Evolutionary conservation across 1,284 basidiomycete species (phyloP), one percentile per base, ranked within the genome.

Genomic region (Ceratobasidium sp.): DNA sequence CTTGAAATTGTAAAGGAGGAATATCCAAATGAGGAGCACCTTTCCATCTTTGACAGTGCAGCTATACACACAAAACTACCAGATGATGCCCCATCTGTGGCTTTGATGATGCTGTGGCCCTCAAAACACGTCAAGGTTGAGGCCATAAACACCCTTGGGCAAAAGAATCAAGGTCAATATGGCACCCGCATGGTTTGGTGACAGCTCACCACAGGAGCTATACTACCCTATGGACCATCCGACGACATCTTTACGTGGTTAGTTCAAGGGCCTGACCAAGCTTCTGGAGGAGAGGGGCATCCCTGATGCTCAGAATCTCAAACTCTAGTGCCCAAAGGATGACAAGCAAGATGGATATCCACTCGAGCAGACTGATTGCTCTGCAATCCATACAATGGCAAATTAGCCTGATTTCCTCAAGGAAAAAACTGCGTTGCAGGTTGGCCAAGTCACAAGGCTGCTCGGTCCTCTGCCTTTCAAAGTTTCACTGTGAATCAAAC

Each of bases 41-140:
- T 86, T 3, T 86, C 86, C 77, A 46, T 84, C 12, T 86, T 85
- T 81, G 84, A 87, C 63, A 87, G 87, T 81, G 85, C 86, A 5
- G 83, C 85, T 2, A 85, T 83, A 68, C 86, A 87, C 77, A 83
- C 82, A 55, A 85, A 84, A 79, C 81, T 82, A 10, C 82, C 85
- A 3, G 69, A 79, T 1, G 82, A 86, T 83, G 83, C 84, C 0
- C 82, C 86, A 0, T 85, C 84, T 28, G 85, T 86, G 2, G 28
- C 80, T 28, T 81, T 84, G 42, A 86, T 86, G 86, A 81, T 83
- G 1, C 51, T 71, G 63, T 42, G 63, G 7, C 13, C 49, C 28
- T 70, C 20, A 12, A 58, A 49, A 23, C 44, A 42, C 9, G 55
- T 64, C n/a, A 51, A 33, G 44, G 64, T n/a, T 1, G 56, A 58